These are phyloP conservation scores for Suaeda aralocaspica DNA, from an alignment of 148 eudicot species.

Conservation along the genomic window DNA sequence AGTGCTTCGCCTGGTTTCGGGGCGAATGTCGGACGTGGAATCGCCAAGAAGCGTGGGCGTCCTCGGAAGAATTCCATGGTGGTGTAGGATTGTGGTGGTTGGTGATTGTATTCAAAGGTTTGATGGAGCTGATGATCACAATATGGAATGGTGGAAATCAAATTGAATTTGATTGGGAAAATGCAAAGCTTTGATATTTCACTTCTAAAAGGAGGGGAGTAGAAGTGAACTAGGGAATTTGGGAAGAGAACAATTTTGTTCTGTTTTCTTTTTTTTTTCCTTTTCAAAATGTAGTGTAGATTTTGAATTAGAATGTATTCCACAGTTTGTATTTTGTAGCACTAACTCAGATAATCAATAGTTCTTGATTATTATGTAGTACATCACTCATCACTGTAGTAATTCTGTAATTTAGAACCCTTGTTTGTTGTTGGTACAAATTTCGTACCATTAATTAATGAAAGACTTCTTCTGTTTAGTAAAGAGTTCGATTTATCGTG, in stretches of 20 bases:
- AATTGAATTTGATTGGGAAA: neutral
- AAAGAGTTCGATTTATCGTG: neutral
- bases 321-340: slow-evolving; percentile 7
- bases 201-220: neutral
- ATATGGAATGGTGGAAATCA: neutral
- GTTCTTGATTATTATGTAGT: slow-evolving; percentile 5
- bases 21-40: neutral
- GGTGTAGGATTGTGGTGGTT: slow-evolving; percentile 10
- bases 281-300: slow-evolving; percentile 8
- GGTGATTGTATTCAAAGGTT: neutral
- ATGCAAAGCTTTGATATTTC: neutral
- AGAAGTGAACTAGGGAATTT: neutral
- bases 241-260: neutral
- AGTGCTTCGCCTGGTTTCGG: slow-evolving; percentile 19
- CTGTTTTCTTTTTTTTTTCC: neutral
- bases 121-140: neutral
- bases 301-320: slow-evolving; percentile 15
- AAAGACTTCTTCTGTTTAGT: neutral
- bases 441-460: slow-evolving; percentile 6
- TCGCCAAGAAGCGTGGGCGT: slow-evolving; percentile 36
- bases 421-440: slow-evolving; percentile 25
- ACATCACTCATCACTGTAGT: neutral
- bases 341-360: slow-evolving; percentile 22
- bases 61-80: slow-evolving; percentile 34
- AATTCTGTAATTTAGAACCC: slow-evolving; percentile 24